Evolutionary conservation across 345 rosid species (phyloP), one percentile per base, ranked within the genome.

Genomic region (Eucalyptus cloeziana): DNA sequence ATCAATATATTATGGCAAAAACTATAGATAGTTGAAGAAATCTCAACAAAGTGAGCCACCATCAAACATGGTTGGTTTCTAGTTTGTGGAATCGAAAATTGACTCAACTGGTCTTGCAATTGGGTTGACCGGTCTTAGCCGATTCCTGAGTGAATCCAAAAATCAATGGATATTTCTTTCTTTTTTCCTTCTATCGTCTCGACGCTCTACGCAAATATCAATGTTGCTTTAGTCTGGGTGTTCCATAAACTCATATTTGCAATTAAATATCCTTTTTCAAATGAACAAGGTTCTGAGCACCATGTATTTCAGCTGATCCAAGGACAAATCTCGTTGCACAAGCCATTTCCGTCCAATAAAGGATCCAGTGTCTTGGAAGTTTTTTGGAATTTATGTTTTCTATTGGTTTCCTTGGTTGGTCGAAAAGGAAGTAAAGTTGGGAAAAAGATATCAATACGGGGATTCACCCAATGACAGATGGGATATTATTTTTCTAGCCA

Each of bases 41-140:
- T 58, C 64, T 58, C 64, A 25, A 58, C n/a, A 24, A 58, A 58
- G 64, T 58, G 64, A 58, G 5, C 10, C 64, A 5, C 14, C 64
- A 62, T 30, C 33, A 3, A 7, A 27, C 16, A 30, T 14, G 8
- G 31, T 62, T 27, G 14, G 67, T 25, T 25, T 25, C n/a, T 25
- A 25, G 7, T 58, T 58, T 58, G 5, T 58, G 14, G 8, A 13
- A 62, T 27, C 6, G 33, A 1, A 30, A 62, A 30, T 7, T 62
- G 33, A 30, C 3, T n/a, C 69, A 62, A n/a, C 0, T 30, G 5
- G 16, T 62, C 31, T 0, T 13, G 3, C 1, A 62, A 62, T 30
- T 8, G 16, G 16, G n/a, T 5, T 30, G 69, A 62, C 4, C 0
- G 15, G 17, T 30, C 33, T 13, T 3, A 30, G 31, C 8, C 1